A percentile compares a stretch with the other conserved stretches of the same genome.
phyloP scores from a whole-genome alignment of 805 yeast species.

The Candida sonorensis region DNA sequence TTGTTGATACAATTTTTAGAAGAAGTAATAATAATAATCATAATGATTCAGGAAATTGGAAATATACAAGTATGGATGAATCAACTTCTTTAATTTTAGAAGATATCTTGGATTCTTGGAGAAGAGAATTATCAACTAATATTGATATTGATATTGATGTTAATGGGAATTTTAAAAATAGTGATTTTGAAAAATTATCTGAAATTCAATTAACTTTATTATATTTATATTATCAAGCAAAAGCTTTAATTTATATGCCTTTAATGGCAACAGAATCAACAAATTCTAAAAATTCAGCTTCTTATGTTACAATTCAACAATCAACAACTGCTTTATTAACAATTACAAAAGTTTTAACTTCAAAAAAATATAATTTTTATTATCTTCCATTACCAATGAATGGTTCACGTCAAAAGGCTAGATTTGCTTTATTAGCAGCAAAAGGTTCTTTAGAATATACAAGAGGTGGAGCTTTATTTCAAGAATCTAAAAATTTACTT shows the following conservation, averaged over 20 bases:
- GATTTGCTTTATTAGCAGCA: constrained; percentile 60
- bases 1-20: constrained; percentile 64
- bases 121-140: constrained; percentile 55
- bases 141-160: constrained; percentile 56
- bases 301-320: constrained; percentile 63
- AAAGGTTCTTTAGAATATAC: constrained; percentile 77
- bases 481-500: constrained; percentile 56
- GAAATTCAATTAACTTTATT: constrained; percentile 48
- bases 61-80: constrained; percentile 24
- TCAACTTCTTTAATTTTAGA: constrained; percentile 37
- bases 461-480: constrained; percentile 74
- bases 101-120: constrained; percentile 72
- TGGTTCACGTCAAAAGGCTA: constrained; percentile 52
- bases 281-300: constrained; percentile 39
- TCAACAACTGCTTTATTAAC: constrained; percentile 56
- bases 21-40: constrained; percentile 35
- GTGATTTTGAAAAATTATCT: constrained; percentile 26
- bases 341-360: constrained; percentile 34
- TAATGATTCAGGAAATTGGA: constrained; percentile 28
- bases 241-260: constrained; percentile 58
- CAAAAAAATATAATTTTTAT: constrained; percentile 31
- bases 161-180: constrained; percentile 40
- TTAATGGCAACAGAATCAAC: constrained; percentile 40
- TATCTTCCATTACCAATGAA: constrained; percentile 61
- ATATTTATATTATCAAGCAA: constrained; percentile 54